These are phyloP conservation scores for Euphorbia pulcherrima DNA, from an alignment of 345 rosid genomes.

Conservation along the genomic window DNA sequence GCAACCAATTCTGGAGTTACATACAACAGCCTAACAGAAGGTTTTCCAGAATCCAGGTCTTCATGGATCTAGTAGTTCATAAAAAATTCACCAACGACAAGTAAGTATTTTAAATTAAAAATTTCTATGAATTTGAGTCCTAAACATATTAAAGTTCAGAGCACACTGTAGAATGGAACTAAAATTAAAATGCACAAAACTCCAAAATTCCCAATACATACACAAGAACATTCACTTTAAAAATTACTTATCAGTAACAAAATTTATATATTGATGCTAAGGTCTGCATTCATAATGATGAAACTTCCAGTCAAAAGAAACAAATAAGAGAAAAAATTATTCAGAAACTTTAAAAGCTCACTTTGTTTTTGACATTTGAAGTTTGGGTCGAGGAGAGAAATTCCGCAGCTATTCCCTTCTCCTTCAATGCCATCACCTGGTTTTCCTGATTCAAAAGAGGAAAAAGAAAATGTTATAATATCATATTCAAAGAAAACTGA, in stretches of 20 bases:
- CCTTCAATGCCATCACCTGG: slow-evolving; percentile 80
- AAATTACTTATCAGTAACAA: background rate
- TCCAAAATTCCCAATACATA: background rate
- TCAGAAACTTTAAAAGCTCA: slow-evolving; percentile 15
- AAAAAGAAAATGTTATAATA: background rate
- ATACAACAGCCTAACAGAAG: slow-evolving; percentile 72
- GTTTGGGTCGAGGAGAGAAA: slow-evolving; percentile 83
- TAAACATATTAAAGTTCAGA: background rate
- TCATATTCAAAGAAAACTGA: background rate
- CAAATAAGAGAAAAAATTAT: background rate
- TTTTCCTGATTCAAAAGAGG: slow-evolving; percentile 54
- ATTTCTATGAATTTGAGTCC: background rate
- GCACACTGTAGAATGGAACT: background rate
- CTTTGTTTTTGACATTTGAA: slow-evolving; percentile 55
- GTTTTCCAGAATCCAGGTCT: slow-evolving; percentile 86
- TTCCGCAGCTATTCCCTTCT: slow-evolving; percentile 89
- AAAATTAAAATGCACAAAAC: background rate
- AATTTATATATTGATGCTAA: background rate
- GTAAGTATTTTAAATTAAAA: background rate
- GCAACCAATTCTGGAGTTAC: slow-evolving; percentile 92
- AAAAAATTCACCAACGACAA: background rate
- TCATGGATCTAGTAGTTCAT: slow-evolving; percentile 60
- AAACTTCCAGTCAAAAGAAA: background rate
- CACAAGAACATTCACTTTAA: background rate
- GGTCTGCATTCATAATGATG: background rate